phyloP scores from a whole-genome alignment of 2,329 filamentous ascomycete species.

The Botrytis aclada region DNA sequence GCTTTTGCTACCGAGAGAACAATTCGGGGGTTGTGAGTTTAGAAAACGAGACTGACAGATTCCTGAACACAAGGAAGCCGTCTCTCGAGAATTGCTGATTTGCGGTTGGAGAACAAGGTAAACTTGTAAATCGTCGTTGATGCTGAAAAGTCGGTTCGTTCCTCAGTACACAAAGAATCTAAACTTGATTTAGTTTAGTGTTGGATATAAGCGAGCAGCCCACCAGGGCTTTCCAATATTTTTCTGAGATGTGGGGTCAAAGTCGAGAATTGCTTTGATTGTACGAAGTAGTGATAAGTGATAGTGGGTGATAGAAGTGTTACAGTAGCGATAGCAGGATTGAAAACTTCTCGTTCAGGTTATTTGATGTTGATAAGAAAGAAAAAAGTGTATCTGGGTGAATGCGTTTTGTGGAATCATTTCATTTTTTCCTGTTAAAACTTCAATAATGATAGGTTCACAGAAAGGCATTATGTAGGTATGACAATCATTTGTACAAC shows the following conservation, averaged over 20 bases:
- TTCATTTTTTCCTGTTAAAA: background rate
- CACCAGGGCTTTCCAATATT: conserved; percentile 7
- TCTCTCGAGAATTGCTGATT: conserved; percentile 37
- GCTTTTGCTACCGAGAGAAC: conserved; percentile 40
- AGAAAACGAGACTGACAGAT: conserved; percentile 39
- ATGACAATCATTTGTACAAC: background rate
- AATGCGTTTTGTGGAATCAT: background rate
- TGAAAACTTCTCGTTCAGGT: background rate
- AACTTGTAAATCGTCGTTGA: conserved; percentile 19
- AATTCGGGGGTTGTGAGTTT: conserved; percentile 34
- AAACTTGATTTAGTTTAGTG: conserved; percentile 16
- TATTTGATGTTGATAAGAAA: background rate
- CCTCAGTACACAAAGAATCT: conserved; percentile 21
- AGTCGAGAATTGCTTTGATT: background rate
- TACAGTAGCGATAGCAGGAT: background rate
- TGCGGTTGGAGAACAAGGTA: conserved; percentile 21
- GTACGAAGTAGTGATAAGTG: too few species aligned
- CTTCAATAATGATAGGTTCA: background rate
- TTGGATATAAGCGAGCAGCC: conserved; percentile 14
- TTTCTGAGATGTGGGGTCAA: conserved; percentile 2
- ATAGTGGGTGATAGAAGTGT: background rate
- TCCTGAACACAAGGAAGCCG: conserved; percentile 39
- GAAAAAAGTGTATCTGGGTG: too few species aligned
- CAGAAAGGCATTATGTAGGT: background rate
- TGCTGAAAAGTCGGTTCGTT: conserved; percentile 15